A percentile compares a stretch with the other conserved stretches of the same genome.
These are phyloP conservation scores for Fragosphaeria purpurea DNA, from an alignment of 2,329 filamentous ascomycete genomes.

Conservation along the genomic window DNA sequence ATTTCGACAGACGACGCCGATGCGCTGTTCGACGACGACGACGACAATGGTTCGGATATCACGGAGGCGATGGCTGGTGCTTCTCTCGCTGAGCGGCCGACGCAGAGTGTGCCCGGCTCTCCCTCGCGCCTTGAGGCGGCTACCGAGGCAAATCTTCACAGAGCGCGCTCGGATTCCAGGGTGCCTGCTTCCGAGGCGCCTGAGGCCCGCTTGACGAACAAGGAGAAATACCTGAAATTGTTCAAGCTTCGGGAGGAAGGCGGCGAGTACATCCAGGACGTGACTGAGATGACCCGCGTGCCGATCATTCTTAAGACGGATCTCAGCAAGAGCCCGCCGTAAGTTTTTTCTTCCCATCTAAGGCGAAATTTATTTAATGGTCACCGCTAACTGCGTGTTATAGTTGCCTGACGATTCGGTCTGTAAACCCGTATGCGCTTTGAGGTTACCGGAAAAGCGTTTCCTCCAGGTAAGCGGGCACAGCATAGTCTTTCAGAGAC, in stretches of 20 bases:
- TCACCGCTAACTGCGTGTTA: constrained; percentile 14
- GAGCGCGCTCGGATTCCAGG: constrained; percentile 90
- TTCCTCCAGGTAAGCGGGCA: neutral
- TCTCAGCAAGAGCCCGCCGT: constrained; percentile 97
- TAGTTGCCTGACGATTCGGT: constrained; percentile 75
- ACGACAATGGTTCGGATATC: constrained; percentile 76
- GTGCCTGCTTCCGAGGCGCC: constrained; percentile 64
- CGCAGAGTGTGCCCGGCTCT: constrained; percentile 90
- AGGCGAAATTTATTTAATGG: too few relatives aligned
- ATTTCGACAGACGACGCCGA: constrained; percentile 90
- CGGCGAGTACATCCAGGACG: constrained; percentile 95
- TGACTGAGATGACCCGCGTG: constrained; percentile 93
- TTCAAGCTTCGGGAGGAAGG: constrained; percentile 87
- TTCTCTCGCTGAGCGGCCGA: constrained; percentile 78
- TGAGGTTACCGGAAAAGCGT: constrained; percentile 15
- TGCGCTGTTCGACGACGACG: constrained; percentile 90
- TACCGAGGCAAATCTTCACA: constrained; percentile 61
- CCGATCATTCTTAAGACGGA: constrained; percentile 99
- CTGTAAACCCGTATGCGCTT: constrained; percentile 67
- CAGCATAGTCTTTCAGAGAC: neutral
- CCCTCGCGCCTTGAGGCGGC: constrained; percentile 65
- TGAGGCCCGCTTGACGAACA: constrained; percentile 75
- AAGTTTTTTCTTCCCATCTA: constrained; percentile 40
- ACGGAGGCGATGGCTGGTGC: constrained; percentile 89
- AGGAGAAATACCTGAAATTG: constrained; percentile 89